Evolutionary conservation across 768 basidiomycete genomes (phyloP).

Genomic region (Galerina marginata): DNA sequence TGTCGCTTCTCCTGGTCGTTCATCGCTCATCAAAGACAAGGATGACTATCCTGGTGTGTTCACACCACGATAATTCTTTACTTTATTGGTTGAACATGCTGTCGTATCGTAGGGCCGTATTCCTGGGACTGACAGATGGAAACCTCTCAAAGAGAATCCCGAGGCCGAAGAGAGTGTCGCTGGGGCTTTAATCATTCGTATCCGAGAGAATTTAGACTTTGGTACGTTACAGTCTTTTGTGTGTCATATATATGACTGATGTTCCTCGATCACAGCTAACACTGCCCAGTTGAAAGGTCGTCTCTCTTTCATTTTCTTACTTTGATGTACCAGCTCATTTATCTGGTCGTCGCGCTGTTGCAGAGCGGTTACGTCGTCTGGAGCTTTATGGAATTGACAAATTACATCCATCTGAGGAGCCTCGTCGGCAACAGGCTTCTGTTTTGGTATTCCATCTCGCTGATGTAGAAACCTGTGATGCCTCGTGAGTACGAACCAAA

Average conservation of each 20-base stretch:
- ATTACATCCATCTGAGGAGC: conserved; percentile 90
- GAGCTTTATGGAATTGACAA: conserved; percentile 85
- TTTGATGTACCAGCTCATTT: background rate
- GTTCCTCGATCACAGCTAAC: conserved; percentile 64
- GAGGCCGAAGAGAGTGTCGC: conserved; percentile 81
- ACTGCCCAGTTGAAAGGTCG: conserved; percentile 92
- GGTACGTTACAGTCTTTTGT: conserved; percentile 61
- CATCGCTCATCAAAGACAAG: conserved; percentile 86
- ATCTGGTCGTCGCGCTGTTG: background rate
- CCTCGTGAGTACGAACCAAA: conserved; percentile 57
- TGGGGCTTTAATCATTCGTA: conserved; percentile 86
- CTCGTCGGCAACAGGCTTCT: conserved; percentile 72
- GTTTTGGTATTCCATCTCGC: conserved; percentile 92
- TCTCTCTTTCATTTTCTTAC: background rate
- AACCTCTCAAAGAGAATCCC: conserved; percentile 85
- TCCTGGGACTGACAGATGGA: conserved; percentile 90
- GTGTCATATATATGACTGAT: background rate
- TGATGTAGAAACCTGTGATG: conserved; percentile 90
- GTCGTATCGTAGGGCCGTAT: conserved; percentile 69
- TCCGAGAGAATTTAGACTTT: conserved; percentile 91
- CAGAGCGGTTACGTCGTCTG: conserved; percentile 81
- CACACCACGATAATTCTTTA: background rate
- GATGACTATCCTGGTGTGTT: conserved; percentile 85
- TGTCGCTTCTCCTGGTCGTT: conserved; percentile 89
- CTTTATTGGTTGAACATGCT: background rate